phyloP scores from a whole-genome alignment of 192 early-diverging fungal genomes.

The Coemansia sp. region DNA sequence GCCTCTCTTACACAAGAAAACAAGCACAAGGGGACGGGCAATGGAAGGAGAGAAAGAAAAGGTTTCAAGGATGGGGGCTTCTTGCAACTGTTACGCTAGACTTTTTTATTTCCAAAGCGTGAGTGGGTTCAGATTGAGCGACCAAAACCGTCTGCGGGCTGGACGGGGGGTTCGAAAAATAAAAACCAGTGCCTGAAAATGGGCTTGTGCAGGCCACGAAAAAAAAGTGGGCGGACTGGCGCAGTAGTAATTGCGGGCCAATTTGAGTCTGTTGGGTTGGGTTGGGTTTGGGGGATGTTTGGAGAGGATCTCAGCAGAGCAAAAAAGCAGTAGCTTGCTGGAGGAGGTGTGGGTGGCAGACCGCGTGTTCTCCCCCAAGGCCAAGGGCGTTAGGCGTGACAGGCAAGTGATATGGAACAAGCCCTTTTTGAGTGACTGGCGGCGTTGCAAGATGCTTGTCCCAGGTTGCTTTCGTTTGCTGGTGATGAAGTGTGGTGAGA shows the following conservation, averaged over 20 bases:
- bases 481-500: neutral
- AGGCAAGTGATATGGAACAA: too few relatives aligned
- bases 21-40: neutral
- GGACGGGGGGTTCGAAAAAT: neutral
- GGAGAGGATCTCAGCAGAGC: too few relatives aligned
- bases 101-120: neutral
- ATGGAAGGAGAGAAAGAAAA: neutral
- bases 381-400: too few relatives aligned
- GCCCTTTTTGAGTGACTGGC: too few relatives aligned
- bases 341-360: neutral
- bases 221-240: neutral
- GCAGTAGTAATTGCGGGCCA: neutral
- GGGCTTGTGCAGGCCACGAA: neutral
- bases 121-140: constrained; percentile 1
- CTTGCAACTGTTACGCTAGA: neutral
- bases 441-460: neutral
- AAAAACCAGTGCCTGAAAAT: neutral
- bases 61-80: neutral
- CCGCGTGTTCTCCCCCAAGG: neutral
- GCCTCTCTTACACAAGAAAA: constrained; percentile 1
- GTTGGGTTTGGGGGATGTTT: too few relatives aligned
- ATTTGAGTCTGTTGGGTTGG: too few relatives aligned
- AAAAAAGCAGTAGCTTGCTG: neutral
- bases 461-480: too few relatives aligned
- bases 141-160: constrained; percentile 5